Evolutionary conservation across 257 asterid genomes (phyloP), one percentile per base, ranked within the genome.

Genomic region (Pogostemon cablin): DNA sequence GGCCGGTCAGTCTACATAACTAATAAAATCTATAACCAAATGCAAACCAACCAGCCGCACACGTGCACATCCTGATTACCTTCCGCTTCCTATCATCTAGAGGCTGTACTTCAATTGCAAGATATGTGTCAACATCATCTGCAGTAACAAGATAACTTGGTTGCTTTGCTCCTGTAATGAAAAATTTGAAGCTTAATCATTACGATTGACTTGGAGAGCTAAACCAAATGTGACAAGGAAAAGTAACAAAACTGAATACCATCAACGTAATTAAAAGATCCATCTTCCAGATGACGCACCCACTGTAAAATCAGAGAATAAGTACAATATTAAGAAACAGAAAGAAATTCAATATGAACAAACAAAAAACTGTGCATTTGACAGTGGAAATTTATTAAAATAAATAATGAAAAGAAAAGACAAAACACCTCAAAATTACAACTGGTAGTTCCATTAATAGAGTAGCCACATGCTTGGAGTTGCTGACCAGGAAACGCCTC

Each of bases 71-170:
- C 61, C 59, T 70, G 15, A 75, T 63, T 84, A 90, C 98, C 97
- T 95, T 91, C 68, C 99, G 93, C 78, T 95, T 95, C 85, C 95
- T 90, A 71, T 95, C 84, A 72, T 95, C 99, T 75, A 91, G 74
- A 25, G 99, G 99, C 80, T 91, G 99, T 70, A 91, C 99, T 88
- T 95, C 97, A 78, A 95, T 91, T 78, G 98, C 99, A 57, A 95
- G 93, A 81, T 77, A 86, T 2, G 97, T 87, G 73, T 89, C 89
- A 67, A 95, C 90, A 67, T 95, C 99, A 56, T 95, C 98, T 48
- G 99, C 98, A 62, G 99, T 85, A 72, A 95, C 86, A 81, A 95
- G 93, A 83, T 95, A 95, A 68, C 77, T 84, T 79, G 99, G 98
- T 78, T 89, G 98, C 76, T 91, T 89, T 65, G 98, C 99, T 71